A percentile compares a stretch with the other conserved stretches of the same genome.
phyloP scores from a whole-genome alignment of 257 asterid genomes.

The Solanum ahanhuiri region DNA sequence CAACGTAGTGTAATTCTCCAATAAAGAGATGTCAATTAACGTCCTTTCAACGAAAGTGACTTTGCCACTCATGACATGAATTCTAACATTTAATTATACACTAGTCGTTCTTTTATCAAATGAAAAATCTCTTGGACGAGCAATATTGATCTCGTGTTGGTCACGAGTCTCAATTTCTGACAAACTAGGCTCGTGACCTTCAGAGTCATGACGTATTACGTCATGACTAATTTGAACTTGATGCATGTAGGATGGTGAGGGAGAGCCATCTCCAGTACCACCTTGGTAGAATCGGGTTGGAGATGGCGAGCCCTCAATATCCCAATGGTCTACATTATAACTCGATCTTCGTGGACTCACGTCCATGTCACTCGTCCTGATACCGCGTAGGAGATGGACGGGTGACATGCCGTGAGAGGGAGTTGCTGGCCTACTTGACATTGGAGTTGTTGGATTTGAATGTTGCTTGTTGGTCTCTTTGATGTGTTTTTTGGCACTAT shows the following conservation, averaged over 20 bases:
- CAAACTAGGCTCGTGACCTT: constrained; percentile 4
- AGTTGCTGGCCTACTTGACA: constrained; percentile 49
- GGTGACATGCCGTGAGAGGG: constrained; percentile 68
- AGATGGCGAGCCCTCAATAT: constrained; percentile 32
- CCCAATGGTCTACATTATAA: constrained; percentile 31
- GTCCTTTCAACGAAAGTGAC: neutral
- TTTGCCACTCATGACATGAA: neutral
- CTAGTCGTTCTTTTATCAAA: constrained; percentile 23
- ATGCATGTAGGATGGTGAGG: constrained; percentile 10
- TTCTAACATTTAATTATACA: neutral
- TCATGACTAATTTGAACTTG: constrained; percentile 27
- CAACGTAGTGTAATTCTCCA: neutral
- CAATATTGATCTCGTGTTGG: constrained; percentile 21
- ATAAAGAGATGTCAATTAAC: neutral
- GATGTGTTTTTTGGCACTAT: constrained; percentile 60
- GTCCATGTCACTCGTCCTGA: constrained; percentile 32
- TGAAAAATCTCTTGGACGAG: constrained; percentile 22
- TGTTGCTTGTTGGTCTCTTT: constrained; percentile 39
- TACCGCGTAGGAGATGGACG: constrained; percentile 47
- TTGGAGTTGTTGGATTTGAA: constrained; percentile 30
- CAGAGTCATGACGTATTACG: neutral
- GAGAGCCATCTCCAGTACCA: neutral
- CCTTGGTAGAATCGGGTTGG: constrained; percentile 22
- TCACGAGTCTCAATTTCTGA: neutral
- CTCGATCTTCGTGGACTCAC: constrained; percentile 24